phyloP scores from a whole-genome alignment of 2,329 filamentous ascomycete genomes.

The Fusarium siculi region DNA sequence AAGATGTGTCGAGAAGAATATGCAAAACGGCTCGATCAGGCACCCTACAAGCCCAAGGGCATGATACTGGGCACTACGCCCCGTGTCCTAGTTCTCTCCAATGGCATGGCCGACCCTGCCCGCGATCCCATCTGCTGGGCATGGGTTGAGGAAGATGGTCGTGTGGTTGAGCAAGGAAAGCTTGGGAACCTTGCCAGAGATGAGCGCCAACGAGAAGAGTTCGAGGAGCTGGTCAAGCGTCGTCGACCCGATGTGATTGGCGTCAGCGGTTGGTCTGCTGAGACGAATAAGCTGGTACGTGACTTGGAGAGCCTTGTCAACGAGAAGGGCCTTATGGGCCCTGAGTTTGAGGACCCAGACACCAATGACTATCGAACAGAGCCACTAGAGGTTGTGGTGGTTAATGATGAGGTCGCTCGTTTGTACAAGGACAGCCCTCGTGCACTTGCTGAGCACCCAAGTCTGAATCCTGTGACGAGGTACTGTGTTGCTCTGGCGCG shows the following conservation, averaged over 20 bases:
- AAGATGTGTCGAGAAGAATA: constrained; percentile 89
- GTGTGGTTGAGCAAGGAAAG: constrained; percentile 88
- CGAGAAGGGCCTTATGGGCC: constrained; percentile 79
- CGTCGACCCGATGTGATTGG: constrained; percentile 90
- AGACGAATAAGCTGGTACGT: constrained; percentile 84
- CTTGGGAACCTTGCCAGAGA: constrained; percentile 81
- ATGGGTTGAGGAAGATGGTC: constrained; percentile 92
- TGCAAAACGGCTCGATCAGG: constrained; percentile 90
- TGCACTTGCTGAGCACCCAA: constrained; percentile 82
- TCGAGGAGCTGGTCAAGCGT: constrained; percentile 82
- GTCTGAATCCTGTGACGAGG: constrained; percentile 78
- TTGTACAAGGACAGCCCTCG: constrained; percentile 92
- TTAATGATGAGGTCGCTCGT: constrained; percentile 97
- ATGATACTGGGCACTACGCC: constrained; percentile 90
- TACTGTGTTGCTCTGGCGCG: constrained; percentile 91
- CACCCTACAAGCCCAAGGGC: constrained; percentile 93
- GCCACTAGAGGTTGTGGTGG: constrained; percentile 85
- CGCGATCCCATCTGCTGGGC: constrained; percentile 90
- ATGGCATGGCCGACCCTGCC: constrained; percentile 77
- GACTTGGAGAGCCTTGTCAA: constrained; percentile 83
- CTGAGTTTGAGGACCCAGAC: constrained; percentile 85
- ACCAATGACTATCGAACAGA: constrained; percentile 80
- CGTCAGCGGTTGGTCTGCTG: constrained; percentile 87
- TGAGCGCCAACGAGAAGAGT: constrained; percentile 73
- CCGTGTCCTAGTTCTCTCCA: constrained; percentile 86